Conservation (phyloP, 1,139 yeast genomes). For the Geotrichum australiense region DNA sequence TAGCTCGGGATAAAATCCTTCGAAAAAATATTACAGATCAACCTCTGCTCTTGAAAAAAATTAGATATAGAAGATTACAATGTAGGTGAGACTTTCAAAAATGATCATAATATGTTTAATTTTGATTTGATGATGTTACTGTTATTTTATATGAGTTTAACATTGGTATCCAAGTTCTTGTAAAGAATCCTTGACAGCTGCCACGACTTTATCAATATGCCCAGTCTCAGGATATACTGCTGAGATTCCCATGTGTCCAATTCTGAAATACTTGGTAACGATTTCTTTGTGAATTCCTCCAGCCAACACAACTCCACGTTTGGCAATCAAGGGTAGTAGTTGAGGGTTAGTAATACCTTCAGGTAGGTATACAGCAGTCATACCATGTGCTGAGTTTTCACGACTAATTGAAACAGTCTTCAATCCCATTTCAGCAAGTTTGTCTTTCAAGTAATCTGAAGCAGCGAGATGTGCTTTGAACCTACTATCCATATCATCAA, state of each 20-base stretch:
- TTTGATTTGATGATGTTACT: slow-evolving; percentile 1
- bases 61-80: too few species aligned
- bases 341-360: slow-evolving; percentile 64
- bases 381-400: slow-evolving; percentile 73
- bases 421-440: slow-evolving; percentile 50
- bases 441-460: slow-evolving; percentile 59
- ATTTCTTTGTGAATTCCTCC: slow-evolving; percentile 86
- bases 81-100: neutral
- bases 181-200: slow-evolving; percentile 11
- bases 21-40: too few species aligned
- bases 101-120: neutral
- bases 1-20: too few species aligned
- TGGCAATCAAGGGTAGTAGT: slow-evolving; percentile 49
- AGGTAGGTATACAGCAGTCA: slow-evolving; percentile 82
- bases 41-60: too few species aligned
- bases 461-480: slow-evolving; percentile 55
- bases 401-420: slow-evolving; percentile 56
- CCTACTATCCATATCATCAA: slow-evolving; percentile 51
- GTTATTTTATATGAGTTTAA: too few species aligned
- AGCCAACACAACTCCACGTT: slow-evolving; percentile 75
- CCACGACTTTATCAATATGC: slow-evolving; percentile 14
- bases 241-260: slow-evolving; percentile 91
- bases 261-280: slow-evolving; percentile 77
- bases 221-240: slow-evolving; percentile 35
- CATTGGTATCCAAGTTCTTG: slow-evolving; percentile 15